Evolutionary conservation across 768 basidiomycete genomes (phyloP).

Genomic region (Suillus hirtellus): DNA sequence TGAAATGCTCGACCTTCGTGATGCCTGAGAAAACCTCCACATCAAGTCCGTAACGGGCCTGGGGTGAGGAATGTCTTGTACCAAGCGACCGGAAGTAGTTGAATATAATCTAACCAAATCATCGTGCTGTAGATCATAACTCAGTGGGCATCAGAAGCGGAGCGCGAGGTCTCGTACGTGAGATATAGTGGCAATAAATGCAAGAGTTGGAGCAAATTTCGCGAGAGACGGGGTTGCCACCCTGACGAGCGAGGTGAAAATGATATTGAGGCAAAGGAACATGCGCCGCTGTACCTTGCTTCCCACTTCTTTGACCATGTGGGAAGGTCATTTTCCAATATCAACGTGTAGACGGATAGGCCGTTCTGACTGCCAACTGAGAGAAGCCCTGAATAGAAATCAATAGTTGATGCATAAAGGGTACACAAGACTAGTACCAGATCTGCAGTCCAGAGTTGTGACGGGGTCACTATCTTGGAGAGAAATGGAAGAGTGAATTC

Average conservation of each 20-base stretch:
- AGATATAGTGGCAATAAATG: constrained; percentile 68
- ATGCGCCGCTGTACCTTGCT: constrained; percentile 44
- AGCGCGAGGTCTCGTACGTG: constrained; percentile 41
- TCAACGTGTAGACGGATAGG: constrained; percentile 74
- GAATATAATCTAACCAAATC: constrained; percentile 64
- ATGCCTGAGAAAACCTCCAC: constrained; percentile 72
- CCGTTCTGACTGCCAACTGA: constrained; percentile 62
- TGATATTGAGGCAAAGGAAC: constrained; percentile 12
- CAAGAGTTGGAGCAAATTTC: constrained; percentile 74
- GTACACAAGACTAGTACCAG: constrained; percentile 47
- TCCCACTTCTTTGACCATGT: constrained; percentile 85
- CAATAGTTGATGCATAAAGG: constrained; percentile 18
- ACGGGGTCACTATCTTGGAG: constrained; percentile 56
- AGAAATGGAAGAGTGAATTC: constrained; percentile 79
- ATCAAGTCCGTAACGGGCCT: constrained; percentile 66
- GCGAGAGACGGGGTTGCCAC: constrained; percentile 50
- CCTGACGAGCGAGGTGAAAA: constrained; percentile 33
- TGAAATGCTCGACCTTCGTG: constrained; percentile 53
- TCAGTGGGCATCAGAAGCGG: constrained; percentile 13
- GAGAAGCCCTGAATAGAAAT: constrained; percentile 60
- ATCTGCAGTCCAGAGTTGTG: constrained; percentile 69
- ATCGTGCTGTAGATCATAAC: constrained; percentile 44
- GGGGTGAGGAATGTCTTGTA: constrained; percentile 71
- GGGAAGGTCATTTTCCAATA: constrained; percentile 78
- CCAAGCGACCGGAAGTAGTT: constrained; percentile 69